These are phyloP conservation scores for Xerocomus brunneocitrinus DNA, from an alignment of 768 basidiomycete species.

Conservation along the genomic window DNA sequence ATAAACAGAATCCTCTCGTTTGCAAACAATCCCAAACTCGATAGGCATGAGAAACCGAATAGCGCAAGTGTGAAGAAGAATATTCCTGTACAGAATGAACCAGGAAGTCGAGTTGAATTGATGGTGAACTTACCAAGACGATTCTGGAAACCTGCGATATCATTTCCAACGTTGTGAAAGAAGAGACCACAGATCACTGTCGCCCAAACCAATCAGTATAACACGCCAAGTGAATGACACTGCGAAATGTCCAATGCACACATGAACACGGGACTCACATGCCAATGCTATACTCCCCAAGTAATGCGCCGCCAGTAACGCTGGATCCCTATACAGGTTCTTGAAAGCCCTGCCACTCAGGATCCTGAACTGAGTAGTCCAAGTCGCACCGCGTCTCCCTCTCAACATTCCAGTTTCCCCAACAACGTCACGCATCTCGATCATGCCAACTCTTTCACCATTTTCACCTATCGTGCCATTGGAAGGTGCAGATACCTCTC, in stretches of 20 bases:
- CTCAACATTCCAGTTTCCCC: conserved; percentile 64
- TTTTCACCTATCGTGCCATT: conserved; percentile 24
- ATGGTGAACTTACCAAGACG: conserved; percentile 56
- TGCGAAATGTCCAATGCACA: neutral
- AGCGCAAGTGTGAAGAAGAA: conserved; percentile 98
- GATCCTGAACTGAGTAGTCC: conserved; percentile 88
- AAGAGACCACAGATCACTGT: conserved; percentile 90
- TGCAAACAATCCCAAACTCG: conserved; percentile 89
- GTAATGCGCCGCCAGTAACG: conserved; percentile 89
- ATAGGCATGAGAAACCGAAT: conserved; percentile 95
- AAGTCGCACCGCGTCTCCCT: conserved; percentile 77
- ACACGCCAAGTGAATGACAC: neutral
- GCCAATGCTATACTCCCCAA: conserved; percentile 78
- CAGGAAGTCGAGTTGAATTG: neutral
- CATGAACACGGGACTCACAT: conserved; percentile 43
- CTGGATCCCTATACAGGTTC: conserved; percentile 94
- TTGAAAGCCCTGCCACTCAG: conserved; percentile 96
- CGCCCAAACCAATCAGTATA: conserved; percentile 1
- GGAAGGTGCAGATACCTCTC: conserved; percentile 12
- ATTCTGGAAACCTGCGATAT: conserved; percentile 97
- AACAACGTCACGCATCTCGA: conserved; percentile 59
- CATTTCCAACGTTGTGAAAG: conserved; percentile 84
- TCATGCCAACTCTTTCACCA: conserved; percentile 30
- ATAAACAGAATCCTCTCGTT: conserved; percentile 96
- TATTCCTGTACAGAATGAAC: conserved; percentile 47